These are phyloP conservation scores for Penicillium cosmopolitanum DNA, from an alignment of 495 filamentous ascomycete species.

Conservation along the genomic window DNA sequence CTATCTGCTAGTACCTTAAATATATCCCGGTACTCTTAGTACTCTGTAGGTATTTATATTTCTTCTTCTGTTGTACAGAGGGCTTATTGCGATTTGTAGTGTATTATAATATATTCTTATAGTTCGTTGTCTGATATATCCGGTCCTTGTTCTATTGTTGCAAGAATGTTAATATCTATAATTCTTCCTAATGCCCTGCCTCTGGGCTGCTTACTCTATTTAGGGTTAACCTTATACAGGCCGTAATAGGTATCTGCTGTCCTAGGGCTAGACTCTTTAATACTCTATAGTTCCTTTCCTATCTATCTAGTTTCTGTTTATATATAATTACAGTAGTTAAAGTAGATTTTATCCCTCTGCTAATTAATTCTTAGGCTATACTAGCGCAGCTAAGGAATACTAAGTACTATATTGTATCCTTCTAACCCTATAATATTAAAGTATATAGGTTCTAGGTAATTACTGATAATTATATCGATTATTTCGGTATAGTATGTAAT, in stretches of 20 bases:
- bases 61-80: not conserved
- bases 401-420: not conserved
- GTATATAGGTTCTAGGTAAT: not conserved
- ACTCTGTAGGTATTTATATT: too few species aligned
- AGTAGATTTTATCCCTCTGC: not conserved
- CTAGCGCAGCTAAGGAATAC: not conserved
- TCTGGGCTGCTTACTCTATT: not conserved
- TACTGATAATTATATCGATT: not conserved
- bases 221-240: not conserved
- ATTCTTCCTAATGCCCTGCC: not conserved
- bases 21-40: too few species aligned
- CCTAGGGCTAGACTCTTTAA: not conserved
- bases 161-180: not conserved
- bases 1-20: too few species aligned
- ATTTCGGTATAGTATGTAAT: not conserved
- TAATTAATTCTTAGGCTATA: not conserved
- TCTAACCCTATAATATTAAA: not conserved
- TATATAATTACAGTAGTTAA: not conserved
- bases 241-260: too few species aligned
- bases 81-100: too few species aligned
- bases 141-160: not conserved
- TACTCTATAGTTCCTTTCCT: not conserved
- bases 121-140: not conserved
- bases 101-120: too few species aligned
- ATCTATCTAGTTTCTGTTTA: not conserved